Percentiles rank a stretch among this genome's conserved stretches.
These are phyloP conservation scores for Candida parachauliodes DNA, from an alignment of 805 yeast species.

Conservation along the genomic window DNA sequence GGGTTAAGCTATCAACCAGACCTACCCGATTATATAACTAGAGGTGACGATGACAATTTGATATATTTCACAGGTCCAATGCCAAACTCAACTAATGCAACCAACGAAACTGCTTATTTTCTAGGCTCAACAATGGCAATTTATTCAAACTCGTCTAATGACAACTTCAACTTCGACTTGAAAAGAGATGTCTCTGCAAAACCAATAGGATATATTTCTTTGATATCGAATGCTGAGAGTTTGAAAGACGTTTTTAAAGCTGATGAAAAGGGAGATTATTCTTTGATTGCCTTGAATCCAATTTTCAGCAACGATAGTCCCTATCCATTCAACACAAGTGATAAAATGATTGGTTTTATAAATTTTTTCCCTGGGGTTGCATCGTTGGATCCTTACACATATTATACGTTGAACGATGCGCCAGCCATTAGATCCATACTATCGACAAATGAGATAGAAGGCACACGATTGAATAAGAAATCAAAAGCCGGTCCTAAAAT, in stretches of 20 bases:
- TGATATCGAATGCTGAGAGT: slow-evolving; percentile 4
- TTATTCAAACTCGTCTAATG: background rate
- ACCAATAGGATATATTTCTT: slow-evolving; percentile 3
- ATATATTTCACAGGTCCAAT: slow-evolving; percentile 5
- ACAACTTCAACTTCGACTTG: background rate
- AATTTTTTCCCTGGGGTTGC: slow-evolving; percentile 26
- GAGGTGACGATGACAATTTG: background rate
- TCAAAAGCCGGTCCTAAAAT: slow-evolving; percentile 19
- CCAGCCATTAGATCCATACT: slow-evolving; percentile 28
- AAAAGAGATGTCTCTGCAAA: background rate
- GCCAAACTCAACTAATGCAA: background rate
- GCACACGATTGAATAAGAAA: slow-evolving; percentile 25
- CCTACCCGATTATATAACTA: slow-evolving; percentile 1
- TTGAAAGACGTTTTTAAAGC: background rate
- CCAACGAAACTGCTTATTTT: background rate
- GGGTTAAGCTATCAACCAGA: background rate
- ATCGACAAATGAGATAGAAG: slow-evolving; percentile 11
- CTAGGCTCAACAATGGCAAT: slow-evolving; percentile 6
- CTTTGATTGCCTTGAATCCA: slow-evolving; percentile 1
- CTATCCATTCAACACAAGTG: slow-evolving; percentile 2
- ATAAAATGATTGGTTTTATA: slow-evolving; percentile 32
- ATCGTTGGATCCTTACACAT: slow-evolving; percentile 16
- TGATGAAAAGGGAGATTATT: slow-evolving; percentile 1
- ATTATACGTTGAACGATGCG: slow-evolving; percentile 23
- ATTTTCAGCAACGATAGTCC: background rate